phyloP scores from a whole-genome alignment of 768 basidiomycete genomes.

The Baorangia bicolor region DNA sequence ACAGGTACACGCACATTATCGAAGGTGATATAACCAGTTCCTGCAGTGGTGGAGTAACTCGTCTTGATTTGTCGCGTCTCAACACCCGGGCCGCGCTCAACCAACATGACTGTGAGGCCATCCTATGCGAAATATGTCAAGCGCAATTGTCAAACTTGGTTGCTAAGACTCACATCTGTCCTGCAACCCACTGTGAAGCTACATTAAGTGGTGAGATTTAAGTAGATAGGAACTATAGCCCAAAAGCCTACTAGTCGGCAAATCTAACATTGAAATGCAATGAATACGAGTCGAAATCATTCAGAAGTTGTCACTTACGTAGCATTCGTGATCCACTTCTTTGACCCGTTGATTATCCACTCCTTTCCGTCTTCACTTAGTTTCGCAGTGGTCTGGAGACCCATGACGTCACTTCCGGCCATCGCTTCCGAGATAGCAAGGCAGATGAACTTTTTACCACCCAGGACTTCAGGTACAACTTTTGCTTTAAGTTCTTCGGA shows the following conservation, averaged over 20 bases:
- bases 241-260: constrained; percentile 34
- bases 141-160: constrained; percentile 18
- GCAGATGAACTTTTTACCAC: constrained; percentile 68
- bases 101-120: constrained; percentile 64
- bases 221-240: background rate
- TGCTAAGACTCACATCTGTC: constrained; percentile 41
- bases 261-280: constrained; percentile 32
- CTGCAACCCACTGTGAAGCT: constrained; percentile 63
- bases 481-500: constrained; percentile 49
- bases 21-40: constrained; percentile 82
- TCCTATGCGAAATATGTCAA: constrained; percentile 34
- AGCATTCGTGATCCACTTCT: constrained; percentile 71
- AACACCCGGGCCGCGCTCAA: constrained; percentile 62
- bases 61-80: constrained; percentile 73
- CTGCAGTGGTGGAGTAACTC: constrained; percentile 84
- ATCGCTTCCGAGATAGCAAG: constrained; percentile 77
- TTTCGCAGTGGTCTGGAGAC: constrained; percentile 58
- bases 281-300: background rate
- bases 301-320: constrained; percentile 31
- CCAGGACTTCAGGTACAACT: constrained; percentile 49
- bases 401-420: constrained; percentile 68
- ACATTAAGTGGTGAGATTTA: constrained; percentile 24
- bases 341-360: constrained; percentile 73
- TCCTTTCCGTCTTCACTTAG: constrained; percentile 65
- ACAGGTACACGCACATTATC: constrained; percentile 85